phyloP scores from a whole-genome alignment of 1,284 basidiomycete species.

The Farysia itapuensis region DNA sequence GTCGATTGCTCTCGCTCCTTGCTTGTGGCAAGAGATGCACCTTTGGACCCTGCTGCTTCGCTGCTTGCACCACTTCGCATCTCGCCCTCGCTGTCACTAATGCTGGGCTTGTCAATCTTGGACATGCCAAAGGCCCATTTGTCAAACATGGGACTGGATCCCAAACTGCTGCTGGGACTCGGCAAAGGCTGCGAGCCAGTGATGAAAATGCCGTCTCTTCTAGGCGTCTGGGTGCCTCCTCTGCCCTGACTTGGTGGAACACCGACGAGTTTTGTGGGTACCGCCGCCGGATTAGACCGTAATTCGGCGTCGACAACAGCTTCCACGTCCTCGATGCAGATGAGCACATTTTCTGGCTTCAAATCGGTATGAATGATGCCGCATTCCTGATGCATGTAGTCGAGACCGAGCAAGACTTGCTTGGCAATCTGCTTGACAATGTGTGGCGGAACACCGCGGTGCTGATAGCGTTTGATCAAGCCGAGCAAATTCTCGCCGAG shows the following conservation, averaged over 20 bases:
- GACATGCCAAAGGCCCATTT: constrained; percentile 91
- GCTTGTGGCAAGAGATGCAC: constrained; percentile 23
- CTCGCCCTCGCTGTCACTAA: constrained; percentile 38
- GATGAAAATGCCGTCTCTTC: constrained; percentile 83
- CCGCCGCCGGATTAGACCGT: constrained; percentile 66
- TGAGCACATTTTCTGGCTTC: constrained; percentile 97
- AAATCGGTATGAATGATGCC: constrained; percentile 82
- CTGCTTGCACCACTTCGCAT: constrained; percentile 39
- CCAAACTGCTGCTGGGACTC: constrained; percentile 72
- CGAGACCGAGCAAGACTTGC: constrained; percentile 89
- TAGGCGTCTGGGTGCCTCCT: constrained; percentile 94
- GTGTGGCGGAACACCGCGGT: constrained; percentile 90
- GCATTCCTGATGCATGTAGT: constrained; percentile 96
- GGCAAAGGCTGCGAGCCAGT: constrained; percentile 92
- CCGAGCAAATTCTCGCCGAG: constrained; percentile 97
- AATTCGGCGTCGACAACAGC: constrained; percentile 86
- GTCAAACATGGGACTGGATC: constrained; percentile 79
- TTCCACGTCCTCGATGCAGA: constrained; percentile 96
- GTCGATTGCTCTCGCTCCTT: constrained; percentile 63
- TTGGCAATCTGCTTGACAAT: constrained; percentile 96
- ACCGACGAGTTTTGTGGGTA: constrained; percentile 81
- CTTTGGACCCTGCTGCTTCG: constrained; percentile 39
- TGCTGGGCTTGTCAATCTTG: constrained; percentile 61
- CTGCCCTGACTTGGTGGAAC: constrained; percentile 92
- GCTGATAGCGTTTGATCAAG: constrained; percentile 91